Evolutionary conservation across 179 eudicot genomes (phyloP), one percentile per base, ranked within the genome.

Genomic region (Spinacia oleracea): DNA sequence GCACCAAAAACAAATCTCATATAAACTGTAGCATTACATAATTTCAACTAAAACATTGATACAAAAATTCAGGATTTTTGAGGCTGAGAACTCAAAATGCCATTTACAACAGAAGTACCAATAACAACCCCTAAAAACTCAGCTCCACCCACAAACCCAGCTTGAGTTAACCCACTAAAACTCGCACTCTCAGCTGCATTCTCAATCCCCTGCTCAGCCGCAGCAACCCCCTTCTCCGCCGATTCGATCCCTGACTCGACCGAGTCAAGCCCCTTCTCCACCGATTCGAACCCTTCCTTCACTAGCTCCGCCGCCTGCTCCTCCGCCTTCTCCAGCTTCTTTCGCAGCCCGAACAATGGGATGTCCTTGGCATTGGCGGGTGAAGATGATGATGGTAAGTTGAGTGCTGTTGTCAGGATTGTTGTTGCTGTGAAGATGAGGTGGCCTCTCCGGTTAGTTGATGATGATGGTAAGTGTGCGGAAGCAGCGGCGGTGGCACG

Each of bases 51-150:
- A n/a, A n/a, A 67, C 20, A 56, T 6, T 15, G 29, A 55, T 20
- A n/a, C 32, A 70, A 42, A 8, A 60, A n/a, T n/a, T 75, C 77
- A 83, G 51, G 72, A 43, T 18, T 88, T 88, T 83, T 81, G 84
- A 75, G 81, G 88, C 68, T 90, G 95, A 45, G 97, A 87, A 25
- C 93, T 90, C 58, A 96, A 77, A 87, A 93, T 96, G 35, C 90
- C 97, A 78, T 90, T 96, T 11, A 96, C 99, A 78, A 89, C 73
- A 45, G 96, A 84, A 18, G 91, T 87, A 80, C 98, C 97, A 20
- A 93, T 80, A 45, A 90, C 3, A 29, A 96, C 89, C 14, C 89
- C 98, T 8, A 93, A 76, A 2, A 84, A 69, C 84, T 96, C 99
- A 20, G 97, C 98, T 9, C 82, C 97, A 21, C 83, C 96, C 34